Evolutionary conservation across 441 rosid genomes (phyloP).

Genomic region (Bruguiera hainesii): DNA sequence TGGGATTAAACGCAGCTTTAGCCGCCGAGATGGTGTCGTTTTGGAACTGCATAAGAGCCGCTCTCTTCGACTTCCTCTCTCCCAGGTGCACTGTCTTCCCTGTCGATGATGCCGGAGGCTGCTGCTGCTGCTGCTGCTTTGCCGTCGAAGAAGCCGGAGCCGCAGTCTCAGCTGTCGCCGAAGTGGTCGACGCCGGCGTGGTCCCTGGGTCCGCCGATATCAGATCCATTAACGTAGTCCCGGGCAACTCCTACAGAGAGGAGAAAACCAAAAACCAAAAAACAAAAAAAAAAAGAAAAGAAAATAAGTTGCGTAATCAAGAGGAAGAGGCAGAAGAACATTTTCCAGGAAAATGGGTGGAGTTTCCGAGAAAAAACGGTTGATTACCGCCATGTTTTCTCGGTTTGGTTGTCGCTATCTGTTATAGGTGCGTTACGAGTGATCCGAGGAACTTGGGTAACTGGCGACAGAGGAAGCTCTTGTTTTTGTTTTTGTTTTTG

Average conservation of each 20-base stretch:
- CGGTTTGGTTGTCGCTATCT: background rate
- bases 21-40: conserved; percentile 91
- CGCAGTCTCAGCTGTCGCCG: conserved; percentile 18
- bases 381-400: conserved; percentile 7
- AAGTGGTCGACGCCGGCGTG: conserved; percentile 29
- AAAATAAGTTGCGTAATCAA: background rate
- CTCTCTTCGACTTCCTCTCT: conserved; percentile 82
- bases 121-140: conserved; percentile 25
- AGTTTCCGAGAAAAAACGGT: background rate
- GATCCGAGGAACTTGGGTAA: too few relatives aligned
- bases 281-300: background rate
- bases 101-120: conserved; percentile 22
- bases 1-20: conserved; percentile 87
- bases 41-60: conserved; percentile 87
- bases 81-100: conserved; percentile 54
- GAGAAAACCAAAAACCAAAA: background rate
- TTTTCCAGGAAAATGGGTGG: background rate
- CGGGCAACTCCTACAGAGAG: conserved; percentile 52
- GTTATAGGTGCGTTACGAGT: too few relatives aligned
- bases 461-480: too few relatives aligned
- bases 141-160: conserved; percentile 3
- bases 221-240: conserved; percentile 97
- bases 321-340: too few relatives aligned
- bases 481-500: too few relatives aligned
- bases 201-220: conserved; percentile 82